Base-by-base conservation (phyloP, 2,329 filamentous ascomycete species). In the Claviceps fusiformis region DNA sequence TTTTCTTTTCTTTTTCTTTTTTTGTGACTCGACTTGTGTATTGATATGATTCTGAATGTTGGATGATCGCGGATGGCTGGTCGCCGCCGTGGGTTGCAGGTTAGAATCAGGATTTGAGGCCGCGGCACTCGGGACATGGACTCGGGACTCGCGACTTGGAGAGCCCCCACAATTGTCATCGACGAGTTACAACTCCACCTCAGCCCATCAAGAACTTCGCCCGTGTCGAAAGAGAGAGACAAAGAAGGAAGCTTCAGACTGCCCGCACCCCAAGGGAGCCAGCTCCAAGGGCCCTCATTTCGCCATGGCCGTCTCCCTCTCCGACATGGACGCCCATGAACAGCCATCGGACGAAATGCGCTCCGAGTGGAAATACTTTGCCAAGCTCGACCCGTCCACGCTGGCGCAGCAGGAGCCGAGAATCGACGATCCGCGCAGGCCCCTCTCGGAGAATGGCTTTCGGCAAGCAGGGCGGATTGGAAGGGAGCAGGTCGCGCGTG, bases 331-430 rank as follows among this genome's bases (percentile, higher is more conserved):
- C 69, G 85, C 90, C 33, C 82, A 92, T 67, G 82, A 89, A 68
- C 83, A 84, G 62, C 88, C 90, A 1, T 87, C 90, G 3, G 80
- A 83, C 13, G 69, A 75, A 52, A 75, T 96, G 60, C 82, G 84
- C 58, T 72, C 78, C 49, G 72, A 82, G 54, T 96, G 89, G 80
- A 95, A 95, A 68, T 72, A 72, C 46, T 89, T 85, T 62, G 82
- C 85, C 29, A 85, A 79, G 59, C 75, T 81, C 43, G 77, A 82
- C 0, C 68, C 76, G 3, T 62, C 70, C 8, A 73, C 74, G 1
- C 68, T 87, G n/a, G 62, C 74, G 8, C 61, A 74, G 7, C 61
- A 71, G 10, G 77, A 82, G 59, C 70, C 76, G 24, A 73, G 78
- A 17, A 78, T 87, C 59, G 75, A 87, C 61, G 75, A 87, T 56